Evolutionary conservation across 2,329 filamentous ascomycete species (phyloP), one percentile per base, ranked within the genome.

Genomic region (Aspergillus alliaceus): DNA sequence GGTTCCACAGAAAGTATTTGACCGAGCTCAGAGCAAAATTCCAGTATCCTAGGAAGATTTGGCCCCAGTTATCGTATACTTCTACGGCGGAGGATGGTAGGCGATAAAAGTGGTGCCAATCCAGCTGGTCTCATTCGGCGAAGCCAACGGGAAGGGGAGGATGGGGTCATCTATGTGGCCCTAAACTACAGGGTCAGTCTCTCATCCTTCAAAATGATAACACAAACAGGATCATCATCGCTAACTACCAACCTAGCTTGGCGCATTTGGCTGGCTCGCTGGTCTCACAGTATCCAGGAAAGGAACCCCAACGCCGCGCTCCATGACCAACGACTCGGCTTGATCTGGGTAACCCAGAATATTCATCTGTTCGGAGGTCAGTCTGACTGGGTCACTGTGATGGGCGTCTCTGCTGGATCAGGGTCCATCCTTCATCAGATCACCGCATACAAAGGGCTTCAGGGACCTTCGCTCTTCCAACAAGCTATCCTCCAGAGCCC

Each of bases 281-380:
- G 82, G 77, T 40, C 74, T 76, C 20, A 48, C 44, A 22, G 29
- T 48, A 27, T 32, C 44, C 12, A 20, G 29, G n/a, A 70, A 77
- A 57, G 80, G 79, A 4, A 74, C 72, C 3, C 79, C 2, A 85
- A 85, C 62, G 77, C 75, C 8, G 82, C 76, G 2, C 69, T 84
- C 0, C 72, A 79, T 52, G 83, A 86, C 57, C 84, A 86, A 64
- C 75, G 81, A 12, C 72, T 84, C 18, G 82, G 82, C 24, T 70
- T 87, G 7, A 73, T 85, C 62, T 87, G 84, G 84, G 76, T 86
- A 3, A 77, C 82, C 53, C 66, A 79, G 39, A 72, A 84, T 58
- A 84, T 85, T 53, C 71, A 79, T 61, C 68, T 77, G 11, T 86
- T 86, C 61, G 83, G 84, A 9, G 84, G 84, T 12, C 79, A 85